Evolutionary conservation across 2,329 filamentous ascomycete species (phyloP).

Genomic region (Chaetothyriales sp.): DNA sequence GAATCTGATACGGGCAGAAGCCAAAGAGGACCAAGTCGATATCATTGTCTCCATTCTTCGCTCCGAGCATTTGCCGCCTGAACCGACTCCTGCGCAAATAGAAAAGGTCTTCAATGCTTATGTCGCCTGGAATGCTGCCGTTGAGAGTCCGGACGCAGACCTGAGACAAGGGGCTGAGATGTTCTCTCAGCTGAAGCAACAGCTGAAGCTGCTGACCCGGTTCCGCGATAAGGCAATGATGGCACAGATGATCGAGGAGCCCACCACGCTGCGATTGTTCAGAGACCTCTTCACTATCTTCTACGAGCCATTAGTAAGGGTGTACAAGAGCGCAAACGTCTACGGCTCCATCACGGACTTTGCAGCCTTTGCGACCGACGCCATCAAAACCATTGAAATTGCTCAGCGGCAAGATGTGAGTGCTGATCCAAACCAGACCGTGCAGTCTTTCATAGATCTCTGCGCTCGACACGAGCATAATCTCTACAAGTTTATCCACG

Average conservation of each 20-base stretch:
- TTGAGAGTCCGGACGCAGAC: constrained; percentile 80
- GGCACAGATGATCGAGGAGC: constrained; percentile 86
- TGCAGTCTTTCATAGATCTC: constrained; percentile 93
- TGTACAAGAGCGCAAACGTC: constrained; percentile 97
- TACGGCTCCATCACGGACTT: constrained; percentile 97
- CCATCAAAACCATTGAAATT: constrained; percentile 62
- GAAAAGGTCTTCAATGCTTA: constrained; percentile 84
- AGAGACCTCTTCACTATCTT: constrained; percentile 96
- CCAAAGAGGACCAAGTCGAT: constrained; percentile 59
- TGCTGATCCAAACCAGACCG: constrained; percentile 93
- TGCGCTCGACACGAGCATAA: constrained; percentile 90
- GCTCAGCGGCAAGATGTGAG: constrained; percentile 65
- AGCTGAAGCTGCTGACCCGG: constrained; percentile 78
- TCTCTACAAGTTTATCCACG: constrained; percentile 98
- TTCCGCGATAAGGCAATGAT: constrained; percentile 96
- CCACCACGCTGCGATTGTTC: constrained; percentile 84
- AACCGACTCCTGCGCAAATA: constrained; percentile 59
- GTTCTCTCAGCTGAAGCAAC: constrained; percentile 87
- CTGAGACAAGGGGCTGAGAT: constrained; percentile 78
- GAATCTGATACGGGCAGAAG: constrained; percentile 56
- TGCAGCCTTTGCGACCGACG: constrained; percentile 79
- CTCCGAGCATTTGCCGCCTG: constrained; percentile 58
- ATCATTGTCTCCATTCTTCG: constrained; percentile 71
- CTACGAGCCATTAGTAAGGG: constrained; percentile 89
- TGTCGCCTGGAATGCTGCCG: constrained; percentile 86